A percentile compares a stretch with the other conserved stretches of the same genome.
These are phyloP conservation scores for Candida tetrigidarum DNA, from an alignment of 1,139 yeast species.

Conservation along the genomic window DNA sequence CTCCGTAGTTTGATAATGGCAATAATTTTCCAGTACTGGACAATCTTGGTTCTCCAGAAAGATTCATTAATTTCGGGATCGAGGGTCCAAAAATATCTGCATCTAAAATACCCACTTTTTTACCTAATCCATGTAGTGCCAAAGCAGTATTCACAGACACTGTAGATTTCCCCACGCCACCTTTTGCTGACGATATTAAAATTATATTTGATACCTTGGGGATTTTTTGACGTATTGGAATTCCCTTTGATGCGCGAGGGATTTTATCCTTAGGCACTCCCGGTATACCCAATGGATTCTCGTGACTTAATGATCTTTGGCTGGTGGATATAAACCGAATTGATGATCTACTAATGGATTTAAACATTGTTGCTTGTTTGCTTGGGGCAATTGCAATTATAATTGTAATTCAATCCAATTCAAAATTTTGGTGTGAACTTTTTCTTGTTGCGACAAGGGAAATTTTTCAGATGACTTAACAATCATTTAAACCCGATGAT, in stretches of 20 bases:
- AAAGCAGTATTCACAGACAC: conserved; percentile 70
- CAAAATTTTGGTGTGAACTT: not conserved
- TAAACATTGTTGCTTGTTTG: not conserved
- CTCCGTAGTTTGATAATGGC: conserved; percentile 78
- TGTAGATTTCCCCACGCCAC: conserved; percentile 71
- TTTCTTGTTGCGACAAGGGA: not conserved
- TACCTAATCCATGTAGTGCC: conserved; percentile 57
- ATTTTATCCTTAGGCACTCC: conserved; percentile 25
- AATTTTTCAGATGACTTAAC: not conserved
- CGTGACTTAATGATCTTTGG: conserved; percentile 21
- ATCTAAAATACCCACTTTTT: conserved; percentile 71
- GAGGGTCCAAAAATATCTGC: conserved; percentile 89
- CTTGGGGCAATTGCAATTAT: not conserved
- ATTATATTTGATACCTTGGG: conserved; percentile 66
- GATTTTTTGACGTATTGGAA: conserved; percentile 59
- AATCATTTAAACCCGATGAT: no score
- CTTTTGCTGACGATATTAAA: conserved; percentile 79
- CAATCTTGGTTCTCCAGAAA: conserved; percentile 69
- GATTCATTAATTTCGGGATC: conserved; percentile 67
- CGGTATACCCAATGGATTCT: conserved; percentile 58
- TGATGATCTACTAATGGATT: not conserved
- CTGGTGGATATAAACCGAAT: conserved; percentile 8
- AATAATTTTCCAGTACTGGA: conserved; percentile 55
- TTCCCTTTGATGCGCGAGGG: conserved; percentile 48
- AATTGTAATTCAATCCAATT: no score